Evolutionary conservation across 2,329 filamentous ascomycete species (phyloP).

Genomic region (Colletotrichum liaoningense): DNA sequence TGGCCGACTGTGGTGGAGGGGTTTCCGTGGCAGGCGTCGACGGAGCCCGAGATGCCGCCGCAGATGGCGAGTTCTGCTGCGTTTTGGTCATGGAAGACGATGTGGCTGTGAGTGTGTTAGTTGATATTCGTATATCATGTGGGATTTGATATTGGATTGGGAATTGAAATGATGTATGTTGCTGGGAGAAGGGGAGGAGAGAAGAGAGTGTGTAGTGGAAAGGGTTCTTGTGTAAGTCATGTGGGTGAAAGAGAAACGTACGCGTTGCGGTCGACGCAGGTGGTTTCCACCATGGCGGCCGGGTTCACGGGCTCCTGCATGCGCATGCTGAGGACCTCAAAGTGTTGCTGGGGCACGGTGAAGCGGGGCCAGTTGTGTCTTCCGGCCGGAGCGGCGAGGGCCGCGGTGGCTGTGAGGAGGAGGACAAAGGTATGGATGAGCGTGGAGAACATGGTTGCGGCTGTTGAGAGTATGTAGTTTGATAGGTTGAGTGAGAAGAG

Average conservation of each 20-base stretch:
- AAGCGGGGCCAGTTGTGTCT: constrained; percentile 47
- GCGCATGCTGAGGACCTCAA: constrained; percentile 56
- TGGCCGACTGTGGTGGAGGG: constrained; percentile 57
- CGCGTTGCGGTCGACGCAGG: constrained; percentile 54
- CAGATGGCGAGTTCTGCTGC: constrained; percentile 62
- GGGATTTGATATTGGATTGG: no score
- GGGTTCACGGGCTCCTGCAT: constrained; percentile 52
- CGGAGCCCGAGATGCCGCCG: constrained; percentile 60
- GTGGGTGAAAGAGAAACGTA: constrained; percentile 42
- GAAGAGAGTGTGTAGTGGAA: not conserved
- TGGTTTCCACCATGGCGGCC: constrained; percentile 51
- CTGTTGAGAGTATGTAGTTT: not conserved
- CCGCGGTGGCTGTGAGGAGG: constrained; percentile 44
- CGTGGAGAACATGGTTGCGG: constrained; percentile 45
- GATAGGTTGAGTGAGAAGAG: not conserved
- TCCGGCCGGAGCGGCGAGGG: constrained; percentile 45
- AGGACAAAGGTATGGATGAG: constrained; percentile 46
- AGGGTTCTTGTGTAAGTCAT: not conserved
- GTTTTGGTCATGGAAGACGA: constrained; percentile 61
- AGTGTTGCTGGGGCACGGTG: constrained; percentile 53
- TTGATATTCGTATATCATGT: no score
- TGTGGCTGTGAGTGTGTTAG: constrained; percentile 42
- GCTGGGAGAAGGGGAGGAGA: not conserved
- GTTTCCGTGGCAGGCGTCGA: constrained; percentile 57
- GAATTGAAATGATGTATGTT: not conserved